Conservation (phyloP, 2,329 filamentous ascomycete genomes). For the Cytospora piceicola region DNA sequence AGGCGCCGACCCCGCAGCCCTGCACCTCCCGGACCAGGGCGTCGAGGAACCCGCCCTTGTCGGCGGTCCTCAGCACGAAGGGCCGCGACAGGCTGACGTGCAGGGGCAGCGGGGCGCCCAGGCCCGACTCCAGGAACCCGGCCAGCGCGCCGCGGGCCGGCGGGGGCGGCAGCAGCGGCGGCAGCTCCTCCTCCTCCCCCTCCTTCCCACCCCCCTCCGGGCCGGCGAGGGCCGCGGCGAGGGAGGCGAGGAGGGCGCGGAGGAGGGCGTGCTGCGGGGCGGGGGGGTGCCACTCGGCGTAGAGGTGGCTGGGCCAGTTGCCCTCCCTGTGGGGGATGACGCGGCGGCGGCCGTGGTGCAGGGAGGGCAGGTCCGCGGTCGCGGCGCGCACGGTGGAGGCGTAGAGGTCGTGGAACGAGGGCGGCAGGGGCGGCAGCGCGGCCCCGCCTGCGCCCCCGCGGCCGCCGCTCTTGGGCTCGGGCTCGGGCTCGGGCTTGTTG, state of each 20-base stretch:
- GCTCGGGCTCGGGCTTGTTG: not conserved
- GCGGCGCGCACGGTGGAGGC: constrained; percentile 78
- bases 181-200: too few relatives aligned
- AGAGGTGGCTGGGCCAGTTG: constrained; percentile 92
- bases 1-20: constrained; percentile 40
- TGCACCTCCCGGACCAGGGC: constrained; percentile 51
- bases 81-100: constrained; percentile 91
- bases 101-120: constrained; percentile 77
- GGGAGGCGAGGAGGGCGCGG: constrained; percentile 44
- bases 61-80: constrained; percentile 71
- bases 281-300: constrained; percentile 78
- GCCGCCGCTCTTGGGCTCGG: too few relatives aligned
- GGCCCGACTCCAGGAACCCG: constrained; percentile 72
- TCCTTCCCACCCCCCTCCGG: constrained; percentile 18
- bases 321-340: constrained; percentile 83
- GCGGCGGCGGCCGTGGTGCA: constrained; percentile 85
- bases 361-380: constrained; percentile 76
- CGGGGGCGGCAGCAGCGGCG: constrained; percentile 37
- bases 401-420: constrained; percentile 87
- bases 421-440: constrained; percentile 63
- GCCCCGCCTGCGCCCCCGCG: not conserved
- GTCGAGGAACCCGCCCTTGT: constrained; percentile 70
- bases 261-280: constrained; percentile 53
- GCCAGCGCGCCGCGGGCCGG: constrained; percentile 28
- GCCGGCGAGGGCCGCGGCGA: constrained; percentile 42